These are phyloP conservation scores for Lentinula aciculospora DNA, from an alignment of 768 basidiomycete genomes.

Conservation along the genomic window DNA sequence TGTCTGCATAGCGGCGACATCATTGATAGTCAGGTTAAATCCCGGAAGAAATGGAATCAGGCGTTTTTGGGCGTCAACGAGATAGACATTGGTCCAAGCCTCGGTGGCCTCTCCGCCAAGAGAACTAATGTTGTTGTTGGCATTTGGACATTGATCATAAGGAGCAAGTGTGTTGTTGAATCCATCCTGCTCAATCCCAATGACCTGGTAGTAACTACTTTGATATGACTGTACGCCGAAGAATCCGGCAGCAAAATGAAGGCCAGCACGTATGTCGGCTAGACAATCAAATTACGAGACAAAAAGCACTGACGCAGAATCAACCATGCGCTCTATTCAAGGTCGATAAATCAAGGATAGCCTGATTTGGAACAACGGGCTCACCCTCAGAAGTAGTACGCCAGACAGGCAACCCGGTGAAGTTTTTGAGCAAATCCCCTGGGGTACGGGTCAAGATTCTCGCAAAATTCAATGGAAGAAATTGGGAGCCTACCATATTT, in stretches of 20 bases:
- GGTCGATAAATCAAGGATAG: not conserved
- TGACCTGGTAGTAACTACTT: conserved; percentile 54
- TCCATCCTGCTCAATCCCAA: conserved; percentile 49
- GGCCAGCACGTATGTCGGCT: conserved; percentile 12
- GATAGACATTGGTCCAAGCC: conserved; percentile 59
- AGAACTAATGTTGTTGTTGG: conserved; percentile 34
- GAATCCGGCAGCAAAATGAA: conserved; percentile 52
- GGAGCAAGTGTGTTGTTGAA: conserved; percentile 72
- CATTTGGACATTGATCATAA: conserved; percentile 60
- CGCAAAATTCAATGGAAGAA: not conserved
- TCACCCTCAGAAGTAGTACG: conserved; percentile 54
- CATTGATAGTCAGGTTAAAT: conserved; percentile 41
- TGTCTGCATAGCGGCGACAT: conserved; percentile 58
- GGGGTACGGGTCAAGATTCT: too few relatives aligned
- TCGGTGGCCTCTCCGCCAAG: conserved; percentile 36
- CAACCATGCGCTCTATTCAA: conserved; percentile 41
- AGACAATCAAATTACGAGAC: not conserved
- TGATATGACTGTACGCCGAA: conserved; percentile 47
- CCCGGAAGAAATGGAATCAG: conserved; percentile 46
- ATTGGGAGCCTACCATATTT: conserved; percentile 51
- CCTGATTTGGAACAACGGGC: not conserved
- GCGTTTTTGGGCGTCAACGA: conserved; percentile 49
- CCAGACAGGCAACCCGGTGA: conserved; percentile 51
- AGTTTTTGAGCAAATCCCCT: conserved; percentile 35
- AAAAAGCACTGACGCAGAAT: conserved; percentile 32